phyloP scores from a whole-genome alignment of 1,284 basidiomycete species.

The Cutaneotrichosporon sp. region DNA sequence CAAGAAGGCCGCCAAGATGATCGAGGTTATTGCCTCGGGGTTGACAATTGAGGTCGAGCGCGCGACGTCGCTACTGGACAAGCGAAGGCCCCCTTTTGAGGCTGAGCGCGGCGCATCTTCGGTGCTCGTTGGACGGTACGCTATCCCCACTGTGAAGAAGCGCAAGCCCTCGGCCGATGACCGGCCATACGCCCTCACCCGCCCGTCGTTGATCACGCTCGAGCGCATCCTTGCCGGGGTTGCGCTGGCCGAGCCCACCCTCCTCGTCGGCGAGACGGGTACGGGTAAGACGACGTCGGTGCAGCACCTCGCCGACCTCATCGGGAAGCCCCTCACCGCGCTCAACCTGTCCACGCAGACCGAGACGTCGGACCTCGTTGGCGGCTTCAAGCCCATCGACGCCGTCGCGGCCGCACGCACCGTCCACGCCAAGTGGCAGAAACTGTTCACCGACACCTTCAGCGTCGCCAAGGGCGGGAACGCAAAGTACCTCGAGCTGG shows the following conservation, averaged over 20 bases:
- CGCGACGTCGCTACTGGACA: constrained; percentile 60
- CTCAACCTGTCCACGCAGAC: constrained; percentile 97
- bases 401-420: constrained; percentile 72
- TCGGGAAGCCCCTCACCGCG: constrained; percentile 76
- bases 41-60: constrained; percentile 68
- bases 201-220: constrained; percentile 77
- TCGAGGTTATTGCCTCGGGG: constrained; percentile 61
- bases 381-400: constrained; percentile 95
- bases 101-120: constrained; percentile 61
- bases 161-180: constrained; percentile 23
- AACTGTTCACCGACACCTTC: constrained; percentile 85
- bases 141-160: constrained; percentile 25
- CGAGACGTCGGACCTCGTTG: constrained; percentile 90
- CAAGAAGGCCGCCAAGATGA: constrained; percentile 40
- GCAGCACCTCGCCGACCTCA: constrained; percentile 80
- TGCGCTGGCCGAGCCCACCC: constrained; percentile 74
- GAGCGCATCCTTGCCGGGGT: constrained; percentile 79
- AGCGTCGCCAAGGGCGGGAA: constrained; percentile 77
- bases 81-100: constrained; percentile 69
- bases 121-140: constrained; percentile 42
- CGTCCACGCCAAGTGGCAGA: constrained; percentile 75
- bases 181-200: constrained; percentile 85
- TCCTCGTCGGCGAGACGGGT: constrained; percentile 96
- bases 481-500: constrained; percentile 78
- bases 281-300: constrained; percentile 97